Evolutionary conservation across 345 rosid genomes (phyloP).

Genomic region (Eutrema heterophyllum): DNA sequence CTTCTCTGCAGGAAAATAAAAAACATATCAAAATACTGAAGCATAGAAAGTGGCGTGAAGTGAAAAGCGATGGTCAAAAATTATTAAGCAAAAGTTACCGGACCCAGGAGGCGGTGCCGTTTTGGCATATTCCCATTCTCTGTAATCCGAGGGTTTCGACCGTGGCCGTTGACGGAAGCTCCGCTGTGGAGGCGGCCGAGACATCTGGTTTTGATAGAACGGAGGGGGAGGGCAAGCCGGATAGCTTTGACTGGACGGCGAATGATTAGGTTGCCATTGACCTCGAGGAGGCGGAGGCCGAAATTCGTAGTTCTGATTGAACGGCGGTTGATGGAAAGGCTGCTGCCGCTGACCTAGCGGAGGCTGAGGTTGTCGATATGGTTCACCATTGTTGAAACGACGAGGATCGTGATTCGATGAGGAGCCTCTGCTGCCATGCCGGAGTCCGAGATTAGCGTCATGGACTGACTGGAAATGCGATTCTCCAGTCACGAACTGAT

Average conservation of each 20-base stretch:
- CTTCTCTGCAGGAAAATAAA: conserved; percentile 47
- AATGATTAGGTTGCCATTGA: conserved; percentile 28
- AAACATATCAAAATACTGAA: neutral
- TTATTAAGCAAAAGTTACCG: conserved; percentile 37
- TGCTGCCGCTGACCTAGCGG: neutral
- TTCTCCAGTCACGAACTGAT: conserved; percentile 38
- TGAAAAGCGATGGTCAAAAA: neutral
- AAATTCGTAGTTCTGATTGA: conserved; percentile 13
- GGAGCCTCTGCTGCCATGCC: conserved; percentile 27
- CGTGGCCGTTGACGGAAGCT: conserved; percentile 38
- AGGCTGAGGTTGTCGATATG: too few relatives aligned
- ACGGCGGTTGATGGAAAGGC: conserved; percentile 4
- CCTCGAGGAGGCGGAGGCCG: conserved; percentile 25
- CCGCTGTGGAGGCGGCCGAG: conserved; percentile 40
- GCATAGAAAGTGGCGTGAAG: neutral
- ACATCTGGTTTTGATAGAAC: conserved; percentile 38
- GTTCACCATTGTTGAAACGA: neutral
- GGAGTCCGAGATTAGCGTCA: conserved; percentile 41
- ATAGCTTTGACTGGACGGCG: conserved; percentile 21
- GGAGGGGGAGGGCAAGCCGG: conserved; percentile 34
- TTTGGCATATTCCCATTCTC: conserved; percentile 74
- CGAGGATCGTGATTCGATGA: conserved; percentile 19
- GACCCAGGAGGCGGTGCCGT: conserved; percentile 45
- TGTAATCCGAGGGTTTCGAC: conserved; percentile 54
- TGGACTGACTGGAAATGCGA: conserved; percentile 44